Base-by-base conservation (phyloP, 176 grass and related monocot species). In the Zoysia japonica region DNA sequence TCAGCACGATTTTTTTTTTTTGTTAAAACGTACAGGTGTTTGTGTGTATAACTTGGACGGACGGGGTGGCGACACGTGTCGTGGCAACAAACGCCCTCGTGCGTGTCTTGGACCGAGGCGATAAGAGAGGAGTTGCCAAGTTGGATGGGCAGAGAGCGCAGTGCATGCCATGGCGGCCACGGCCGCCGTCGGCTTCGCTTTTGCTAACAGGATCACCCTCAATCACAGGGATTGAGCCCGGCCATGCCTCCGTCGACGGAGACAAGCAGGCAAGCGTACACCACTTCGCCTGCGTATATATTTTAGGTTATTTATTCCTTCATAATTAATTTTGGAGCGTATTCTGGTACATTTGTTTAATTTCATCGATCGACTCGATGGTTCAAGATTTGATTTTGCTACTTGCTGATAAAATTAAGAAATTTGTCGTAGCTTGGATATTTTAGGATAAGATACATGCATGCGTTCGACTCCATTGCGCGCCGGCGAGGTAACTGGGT, bases 241-340 rank as follows among this genome's bases (percentile, higher is more conserved):
- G 20, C 86, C 86, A 88, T 84, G 86, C 81, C 71, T 75, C 64
- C 86, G 45, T 80, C 63, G 74, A 83, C 39, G 54, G 86, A 84
- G 86, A 84, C 86, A 80, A 79, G 16, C 54, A n/a, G 44, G 28
- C 28, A 3, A 54, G 68, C 80, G 2, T 6, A 11, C 55, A 17
- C 68, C 43, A 65, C 81, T 11, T 46, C 38, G 2, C 37, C 44
- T 53, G 13, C 61, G 40, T 40, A 12, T n/a, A 48, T 40, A 12
- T n/a, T 65, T 47, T 52, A 35, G 28, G 28, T 28, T 28, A 28
- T 13, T 9, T 47, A 47, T 47, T 62, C 1, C 12, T 13, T 5
- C 35, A 5, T 13, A 52, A 64, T 8, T 13, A 52, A 64, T 8
- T 47, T 61, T 77, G 74, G 59, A 76, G 47, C 5, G 12, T 74